Conservation (phyloP, 192 early-diverging fungal genomes). For the Irineochytrium annulatum region DNA sequence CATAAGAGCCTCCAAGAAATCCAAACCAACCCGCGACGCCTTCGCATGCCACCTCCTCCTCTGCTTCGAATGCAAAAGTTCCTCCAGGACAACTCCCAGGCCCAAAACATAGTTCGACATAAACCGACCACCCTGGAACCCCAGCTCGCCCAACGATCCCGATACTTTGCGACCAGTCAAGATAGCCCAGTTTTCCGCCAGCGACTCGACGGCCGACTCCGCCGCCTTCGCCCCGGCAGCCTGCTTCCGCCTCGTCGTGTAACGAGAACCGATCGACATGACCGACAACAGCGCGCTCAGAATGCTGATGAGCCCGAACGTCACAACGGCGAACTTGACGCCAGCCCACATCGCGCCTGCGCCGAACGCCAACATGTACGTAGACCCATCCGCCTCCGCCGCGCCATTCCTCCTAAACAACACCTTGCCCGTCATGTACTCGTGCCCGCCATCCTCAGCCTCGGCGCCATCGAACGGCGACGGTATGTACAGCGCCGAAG, state of each 20-base stretch:
- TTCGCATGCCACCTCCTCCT: not conserved
- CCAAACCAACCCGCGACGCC: not conserved
- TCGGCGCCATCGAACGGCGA: constrained; percentile 25
- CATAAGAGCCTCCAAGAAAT: not conserved
- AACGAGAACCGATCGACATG: not conserved
- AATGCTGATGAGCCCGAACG: not conserved
- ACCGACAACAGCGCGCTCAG: not conserved
- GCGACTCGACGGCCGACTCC: not conserved
- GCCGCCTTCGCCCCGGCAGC: not conserved
- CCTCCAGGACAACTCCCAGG: not conserved
- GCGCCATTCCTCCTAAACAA: not conserved
- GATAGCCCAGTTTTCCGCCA: not conserved
- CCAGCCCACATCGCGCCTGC: not conserved
- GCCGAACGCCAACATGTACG: not conserved
- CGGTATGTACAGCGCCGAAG: constrained; percentile 33
- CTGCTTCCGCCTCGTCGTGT: too few relatives aligned
- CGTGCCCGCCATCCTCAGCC: not conserved
- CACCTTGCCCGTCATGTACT: not conserved
- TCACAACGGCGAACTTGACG: not conserved
- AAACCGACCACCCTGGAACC: not conserved
- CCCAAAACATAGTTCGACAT: not conserved
- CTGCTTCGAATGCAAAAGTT: not conserved
- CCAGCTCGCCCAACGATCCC: not conserved
- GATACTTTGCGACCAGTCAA: too few relatives aligned
- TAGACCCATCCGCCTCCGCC: not conserved